A percentile compares a stretch with the other conserved stretches of the same genome.
Evolutionary conservation across 345 rosid species (phyloP).

Genomic region (Brassica nigra): DNA sequence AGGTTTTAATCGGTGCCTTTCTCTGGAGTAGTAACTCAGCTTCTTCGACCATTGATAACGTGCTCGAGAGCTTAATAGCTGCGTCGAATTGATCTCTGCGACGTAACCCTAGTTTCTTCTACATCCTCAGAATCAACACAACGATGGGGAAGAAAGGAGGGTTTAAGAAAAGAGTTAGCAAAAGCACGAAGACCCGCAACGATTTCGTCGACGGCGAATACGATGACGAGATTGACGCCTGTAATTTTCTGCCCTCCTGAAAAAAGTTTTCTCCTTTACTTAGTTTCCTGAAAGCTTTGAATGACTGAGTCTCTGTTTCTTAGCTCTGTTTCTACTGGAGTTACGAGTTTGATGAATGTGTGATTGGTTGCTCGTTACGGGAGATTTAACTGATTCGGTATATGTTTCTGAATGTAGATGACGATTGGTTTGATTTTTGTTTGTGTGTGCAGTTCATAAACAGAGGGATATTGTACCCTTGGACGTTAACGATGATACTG

Average conservation of each 20-base stretch:
- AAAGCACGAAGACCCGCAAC: conserved; percentile 46
- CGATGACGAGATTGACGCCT: conserved; percentile 73
- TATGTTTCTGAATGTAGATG: too few species aligned
- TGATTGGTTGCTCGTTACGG: conserved; percentile 5
- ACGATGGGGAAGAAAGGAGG: conserved; percentile 68
- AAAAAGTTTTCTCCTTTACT: neutral
- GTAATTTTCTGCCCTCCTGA: conserved; percentile 39
- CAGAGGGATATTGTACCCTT: conserved; percentile 81
- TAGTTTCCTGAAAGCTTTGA: neutral
- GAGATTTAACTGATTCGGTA: too few species aligned
- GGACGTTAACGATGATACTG: conserved; percentile 57
- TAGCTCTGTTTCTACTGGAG: neutral
- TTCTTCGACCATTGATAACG: too few species aligned
- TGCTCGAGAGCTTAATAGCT: neutral
- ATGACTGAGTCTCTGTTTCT: neutral
- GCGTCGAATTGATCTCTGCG: neutral
- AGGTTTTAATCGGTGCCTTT: conserved; percentile 18
- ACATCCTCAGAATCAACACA: neutral
- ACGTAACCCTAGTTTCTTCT: neutral
- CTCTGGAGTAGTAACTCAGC: too few species aligned
- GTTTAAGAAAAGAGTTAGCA: conserved; percentile 46
- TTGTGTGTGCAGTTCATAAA: conserved; percentile 65
- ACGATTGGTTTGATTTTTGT: neutral
- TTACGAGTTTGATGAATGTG: neutral
- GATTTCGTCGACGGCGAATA: conserved; percentile 47